A percentile compares a stretch with the other conserved stretches of the same genome.
Conservation (phyloP, 208 protist species). For the Trypanosoma cruzi region DNA sequence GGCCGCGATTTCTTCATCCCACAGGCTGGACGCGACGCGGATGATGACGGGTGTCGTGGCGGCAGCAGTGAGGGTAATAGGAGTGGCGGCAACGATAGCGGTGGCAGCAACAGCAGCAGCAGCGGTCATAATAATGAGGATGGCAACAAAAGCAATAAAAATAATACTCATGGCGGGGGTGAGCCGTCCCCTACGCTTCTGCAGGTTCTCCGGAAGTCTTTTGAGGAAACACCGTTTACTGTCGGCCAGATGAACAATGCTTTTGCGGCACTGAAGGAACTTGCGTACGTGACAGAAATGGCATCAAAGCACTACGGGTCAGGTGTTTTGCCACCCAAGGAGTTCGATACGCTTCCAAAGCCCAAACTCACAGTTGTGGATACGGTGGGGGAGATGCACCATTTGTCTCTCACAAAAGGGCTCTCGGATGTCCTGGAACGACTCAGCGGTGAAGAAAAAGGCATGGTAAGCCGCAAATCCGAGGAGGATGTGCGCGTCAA, state of each 20-base stretch:
- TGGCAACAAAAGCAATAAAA: neutral
- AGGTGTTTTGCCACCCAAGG: slow-evolving; percentile 8
- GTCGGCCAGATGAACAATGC: slow-evolving; percentile 61
- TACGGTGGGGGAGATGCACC: slow-evolving; percentile 45
- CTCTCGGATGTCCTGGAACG: slow-evolving; percentile 46
- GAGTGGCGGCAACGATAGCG: neutral
- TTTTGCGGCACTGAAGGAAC: slow-evolving; percentile 77
- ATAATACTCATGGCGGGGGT: neutral
- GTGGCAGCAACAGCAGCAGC: no score
- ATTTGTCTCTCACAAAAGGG: slow-evolving; percentile 49
- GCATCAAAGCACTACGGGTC: slow-evolving; percentile 5
- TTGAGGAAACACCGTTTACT: slow-evolving; percentile 70
- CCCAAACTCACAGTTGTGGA: slow-evolving; percentile 38
- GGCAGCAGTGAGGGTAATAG: neutral
- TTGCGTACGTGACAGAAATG: slow-evolving; percentile 60
- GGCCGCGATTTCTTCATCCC: slow-evolving; percentile 70
- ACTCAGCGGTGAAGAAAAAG: slow-evolving; percentile 23
- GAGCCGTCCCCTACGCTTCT: slow-evolving; percentile 4
- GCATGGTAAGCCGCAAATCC: slow-evolving; percentile 1
- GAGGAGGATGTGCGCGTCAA: slow-evolving; percentile 20
- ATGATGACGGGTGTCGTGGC: neutral
- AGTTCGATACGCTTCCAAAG: slow-evolving; percentile 12
- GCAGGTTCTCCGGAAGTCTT: slow-evolving; percentile 43
- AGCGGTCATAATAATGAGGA: no score
- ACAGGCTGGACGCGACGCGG: neutral